Evolutionary conservation across 2,329 filamentous ascomycete genomes (phyloP).

Genomic region (Aspergillus candidus): DNA sequence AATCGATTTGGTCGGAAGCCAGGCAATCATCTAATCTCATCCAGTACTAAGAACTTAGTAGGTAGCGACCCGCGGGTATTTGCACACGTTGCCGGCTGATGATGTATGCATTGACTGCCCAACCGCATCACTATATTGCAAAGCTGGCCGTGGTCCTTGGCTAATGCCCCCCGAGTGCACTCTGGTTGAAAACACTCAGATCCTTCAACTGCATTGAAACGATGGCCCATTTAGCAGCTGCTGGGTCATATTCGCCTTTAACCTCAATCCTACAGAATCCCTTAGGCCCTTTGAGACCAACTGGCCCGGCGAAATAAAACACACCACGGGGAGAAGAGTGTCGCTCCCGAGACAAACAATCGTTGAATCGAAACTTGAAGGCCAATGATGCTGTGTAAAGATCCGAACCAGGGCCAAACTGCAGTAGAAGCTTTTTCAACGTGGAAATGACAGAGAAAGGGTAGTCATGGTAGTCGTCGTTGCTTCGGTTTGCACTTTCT

Average conservation of each 20-base stretch:
- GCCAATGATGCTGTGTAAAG: constrained; percentile 27
- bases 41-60: too few relatives aligned
- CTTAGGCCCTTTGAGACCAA: constrained; percentile 28
- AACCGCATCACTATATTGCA: too few relatives aligned
- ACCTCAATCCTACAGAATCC: constrained; percentile 33
- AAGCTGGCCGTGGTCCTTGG: too few relatives aligned
- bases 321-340: constrained; percentile 25
- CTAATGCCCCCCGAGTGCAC: constrained; percentile 15
- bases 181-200: constrained; percentile 23
- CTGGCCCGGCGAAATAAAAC: constrained; percentile 30
- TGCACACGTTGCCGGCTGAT: too few relatives aligned
- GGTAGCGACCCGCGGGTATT: too few relatives aligned
- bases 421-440: constrained; percentile 30
- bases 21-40: too few relatives aligned
- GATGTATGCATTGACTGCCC: too few relatives aligned
- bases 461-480: constrained; percentile 14
- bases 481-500: constrained; percentile 11
- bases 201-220: constrained; percentile 29
- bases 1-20: too few relatives aligned
- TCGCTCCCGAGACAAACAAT: constrained; percentile 15
- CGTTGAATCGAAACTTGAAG: constrained; percentile 26
- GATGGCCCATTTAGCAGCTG: constrained; percentile 22
- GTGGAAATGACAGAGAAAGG: constrained; percentile 27
- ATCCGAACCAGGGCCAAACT: constrained; percentile 30
- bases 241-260: constrained; percentile 31